Percentiles rank a stretch among this genome's conserved stretches.
These are phyloP conservation scores for Solanum etuberosum DNA, from an alignment of 257 asterid species.

Conservation along the genomic window DNA sequence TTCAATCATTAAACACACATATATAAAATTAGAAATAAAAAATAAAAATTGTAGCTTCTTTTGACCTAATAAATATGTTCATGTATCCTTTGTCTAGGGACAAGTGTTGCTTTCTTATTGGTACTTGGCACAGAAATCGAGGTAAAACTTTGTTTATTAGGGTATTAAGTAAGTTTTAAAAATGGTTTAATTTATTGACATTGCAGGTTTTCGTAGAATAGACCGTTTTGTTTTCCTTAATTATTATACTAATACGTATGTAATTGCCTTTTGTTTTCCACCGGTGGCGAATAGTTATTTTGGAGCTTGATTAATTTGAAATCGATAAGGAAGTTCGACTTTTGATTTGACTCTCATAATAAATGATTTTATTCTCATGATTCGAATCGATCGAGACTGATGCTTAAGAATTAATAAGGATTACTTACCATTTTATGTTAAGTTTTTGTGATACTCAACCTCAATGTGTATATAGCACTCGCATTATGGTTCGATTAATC, in stretches of 20 bases:
- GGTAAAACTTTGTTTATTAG: constrained; percentile 9
- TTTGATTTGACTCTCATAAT: background rate
- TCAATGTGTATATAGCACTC: background rate
- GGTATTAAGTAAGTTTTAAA: background rate
- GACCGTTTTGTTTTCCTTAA: background rate
- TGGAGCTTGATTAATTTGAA: background rate
- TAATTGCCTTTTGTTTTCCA: constrained; percentile 5
- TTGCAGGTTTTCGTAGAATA: background rate
- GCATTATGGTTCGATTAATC: background rate
- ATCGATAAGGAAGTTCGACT: fast-evolving
- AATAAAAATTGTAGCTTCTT: background rate
- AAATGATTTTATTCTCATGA: background rate
- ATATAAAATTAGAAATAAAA: background rate
- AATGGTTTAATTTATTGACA: constrained; percentile 28
- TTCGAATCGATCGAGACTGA: background rate
- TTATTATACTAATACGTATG: background rate
- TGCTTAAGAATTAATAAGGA: background rate
- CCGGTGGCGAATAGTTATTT: background rate
- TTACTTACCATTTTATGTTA: background rate
- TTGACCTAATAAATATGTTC: constrained; percentile 7
- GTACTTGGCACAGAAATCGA: constrained; percentile 20
- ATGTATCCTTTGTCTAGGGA: background rate
- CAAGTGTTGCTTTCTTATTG: constrained; percentile 19
- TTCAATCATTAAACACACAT: constrained; percentile 39
- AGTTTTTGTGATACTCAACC: background rate